Conservation (phyloP, 202 grass and related monocot genomes). For the Musa balbisiana region DNA sequence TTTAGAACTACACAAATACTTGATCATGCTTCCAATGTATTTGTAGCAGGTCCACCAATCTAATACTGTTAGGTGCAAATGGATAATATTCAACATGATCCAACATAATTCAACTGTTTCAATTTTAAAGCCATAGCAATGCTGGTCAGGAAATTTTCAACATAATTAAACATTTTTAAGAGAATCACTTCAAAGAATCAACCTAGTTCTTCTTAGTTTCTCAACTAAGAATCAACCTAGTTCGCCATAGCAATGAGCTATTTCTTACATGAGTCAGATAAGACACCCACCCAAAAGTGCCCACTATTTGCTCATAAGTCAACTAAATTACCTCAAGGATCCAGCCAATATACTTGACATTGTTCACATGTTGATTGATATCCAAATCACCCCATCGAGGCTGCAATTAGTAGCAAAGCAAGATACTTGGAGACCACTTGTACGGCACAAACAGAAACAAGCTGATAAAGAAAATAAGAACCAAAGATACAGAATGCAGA, state of each 20-base stretch:
- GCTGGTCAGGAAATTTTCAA: background rate
- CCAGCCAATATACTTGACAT: constrained; percentile 41
- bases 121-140: background rate
- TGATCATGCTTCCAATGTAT: background rate
- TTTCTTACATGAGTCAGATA: background rate
- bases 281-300: background rate
- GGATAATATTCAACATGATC: background rate
- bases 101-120: background rate
- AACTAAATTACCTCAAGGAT: constrained; percentile 84
- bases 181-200: background rate
- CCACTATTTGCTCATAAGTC: background rate
- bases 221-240: background rate
- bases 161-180: no score
- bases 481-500: constrained; percentile 6
- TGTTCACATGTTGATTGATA: constrained; percentile 34
- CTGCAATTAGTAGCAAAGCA: constrained; percentile 29
- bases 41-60: background rate
- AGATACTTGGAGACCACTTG: background rate
- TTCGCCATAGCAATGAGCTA: background rate
- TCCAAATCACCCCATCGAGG: constrained; percentile 94
- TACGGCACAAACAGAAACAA: background rate
- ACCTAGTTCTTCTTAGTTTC: background rate
- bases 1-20: no score
- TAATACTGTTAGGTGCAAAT: background rate
- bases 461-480: background rate